Base-by-base conservation (phyloP, 768 basidiomycete species). In the Ephemerocybe angulata region DNA sequence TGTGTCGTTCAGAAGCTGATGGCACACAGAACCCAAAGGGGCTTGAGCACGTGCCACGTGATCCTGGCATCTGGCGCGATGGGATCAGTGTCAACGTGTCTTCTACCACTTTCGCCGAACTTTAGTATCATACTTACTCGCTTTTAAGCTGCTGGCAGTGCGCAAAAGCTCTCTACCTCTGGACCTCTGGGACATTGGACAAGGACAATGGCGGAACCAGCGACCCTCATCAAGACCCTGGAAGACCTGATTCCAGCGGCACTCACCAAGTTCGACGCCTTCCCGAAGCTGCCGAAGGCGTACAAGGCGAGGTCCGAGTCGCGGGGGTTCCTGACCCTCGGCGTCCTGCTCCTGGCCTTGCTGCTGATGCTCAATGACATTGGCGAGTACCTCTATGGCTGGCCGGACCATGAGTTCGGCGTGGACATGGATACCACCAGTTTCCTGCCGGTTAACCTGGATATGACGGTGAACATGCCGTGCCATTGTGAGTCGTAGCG, bases 341-440 rank as follows among this genome's bases (percentile, higher is more conserved):
- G 88, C 57, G 82, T 93, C 51, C 69, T 76, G 6, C 60, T 87
- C 41, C 59, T 92, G 42, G 84, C 88, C 11, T 70, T 90, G 50
- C 61, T 93, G 24, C 80, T 96, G 19, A 80, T 94, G 53, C 77
- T 93, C 57, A 95, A 96, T 62, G 95, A 98, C 64, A 70, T 95
- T 40, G 86, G 85, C 47, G 95, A 98, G 66, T 98, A 83, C 64
- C 72, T 98, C 30, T 98, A 90, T 82, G 96, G 96, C 41, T 95
- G 93, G 83, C 88, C 91, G 6, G 88, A 91, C 65, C 86, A 87
- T 62, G 85, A 88, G 65, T 99, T 98, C 70, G 86, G 84, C 59
- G 87, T 99, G 50, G 95, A 98, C 65, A 70, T 70, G 29, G 78
- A 81, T 53, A 71, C 77, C 31, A 70, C 70, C 11, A 83, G 79